These are phyloP conservation scores for Erysimum cheiri DNA, from an alignment of 441 rosid genomes.

Conservation along the genomic window DNA sequence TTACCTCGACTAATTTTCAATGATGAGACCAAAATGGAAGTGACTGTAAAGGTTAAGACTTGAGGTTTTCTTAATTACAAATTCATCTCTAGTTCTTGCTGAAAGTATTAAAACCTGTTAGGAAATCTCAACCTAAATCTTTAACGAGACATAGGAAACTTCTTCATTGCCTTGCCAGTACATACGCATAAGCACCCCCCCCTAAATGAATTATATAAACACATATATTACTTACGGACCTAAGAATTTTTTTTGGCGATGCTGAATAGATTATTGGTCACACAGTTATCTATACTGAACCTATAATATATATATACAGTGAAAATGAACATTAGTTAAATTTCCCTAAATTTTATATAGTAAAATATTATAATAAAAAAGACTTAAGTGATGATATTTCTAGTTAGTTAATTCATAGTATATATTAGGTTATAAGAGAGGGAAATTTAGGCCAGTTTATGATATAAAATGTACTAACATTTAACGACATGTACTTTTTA, in stretches of 20 bases:
- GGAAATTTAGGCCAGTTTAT: neutral
- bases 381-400: neutral
- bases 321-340: neutral
- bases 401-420: neutral
- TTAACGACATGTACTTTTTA: neutral
- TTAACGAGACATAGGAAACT: constrained; percentile 24
- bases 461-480: neutral
- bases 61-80: neutral
- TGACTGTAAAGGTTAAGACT: too few relatives aligned
- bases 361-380: too few relatives aligned
- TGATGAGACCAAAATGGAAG: too few relatives aligned
- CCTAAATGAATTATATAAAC: neutral
- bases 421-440: too few relatives aligned
- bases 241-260: too few relatives aligned
- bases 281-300: neutral
- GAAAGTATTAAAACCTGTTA: neutral
- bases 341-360: too few relatives aligned
- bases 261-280: neutral
- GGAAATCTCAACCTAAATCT: constrained; percentile 26
- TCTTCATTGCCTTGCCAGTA: constrained; percentile 23
- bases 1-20: too few relatives aligned
- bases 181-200: neutral
- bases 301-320: neutral
- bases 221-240: neutral
- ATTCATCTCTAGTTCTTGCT: neutral